Percentiles rank a stretch among this genome's conserved stretches.
phyloP scores from a whole-genome alignment of 1,139 yeast genomes.

The Sugiyamaella novakii region DNA sequence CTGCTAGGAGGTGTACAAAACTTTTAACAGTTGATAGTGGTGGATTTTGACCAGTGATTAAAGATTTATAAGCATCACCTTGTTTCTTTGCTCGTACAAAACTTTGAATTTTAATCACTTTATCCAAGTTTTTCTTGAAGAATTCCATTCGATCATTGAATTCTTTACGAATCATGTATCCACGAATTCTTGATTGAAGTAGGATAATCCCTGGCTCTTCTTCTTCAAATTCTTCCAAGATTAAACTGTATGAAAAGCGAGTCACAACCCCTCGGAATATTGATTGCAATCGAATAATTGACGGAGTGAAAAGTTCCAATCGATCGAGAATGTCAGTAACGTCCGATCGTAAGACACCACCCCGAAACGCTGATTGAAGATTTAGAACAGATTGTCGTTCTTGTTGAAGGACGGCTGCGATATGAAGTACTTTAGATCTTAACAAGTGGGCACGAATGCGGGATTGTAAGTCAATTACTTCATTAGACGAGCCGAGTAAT shows the following conservation, averaged over 20 bases:
- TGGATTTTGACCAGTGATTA: conserved; percentile 72
- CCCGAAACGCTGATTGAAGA: conserved; percentile 40
- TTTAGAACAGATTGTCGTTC: conserved; percentile 26
- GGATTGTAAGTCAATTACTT: conserved; percentile 40
- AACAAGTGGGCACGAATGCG: conserved; percentile 38
- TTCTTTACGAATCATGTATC: conserved; percentile 46
- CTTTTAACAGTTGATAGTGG: conserved; percentile 73
- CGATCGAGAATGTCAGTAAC: conserved; percentile 25
- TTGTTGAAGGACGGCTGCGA: conserved; percentile 21
- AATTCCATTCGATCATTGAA: conserved; percentile 50
- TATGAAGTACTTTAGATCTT: conserved; percentile 30
- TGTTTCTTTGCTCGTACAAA: conserved; percentile 67
- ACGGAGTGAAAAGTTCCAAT: conserved; percentile 37
- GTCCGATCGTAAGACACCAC: conserved; percentile 33
- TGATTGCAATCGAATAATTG: conserved; percentile 50
- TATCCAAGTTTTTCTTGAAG: conserved; percentile 57
- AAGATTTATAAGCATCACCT: conserved; percentile 70
- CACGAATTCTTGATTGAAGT: conserved; percentile 58
- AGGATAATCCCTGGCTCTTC: conserved; percentile 46
- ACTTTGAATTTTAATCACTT: conserved; percentile 74
- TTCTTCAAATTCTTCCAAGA: conserved; percentile 56
- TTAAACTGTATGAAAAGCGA: conserved; percentile 54
- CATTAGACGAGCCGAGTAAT: conserved; percentile 26
- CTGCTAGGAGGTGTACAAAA: conserved; percentile 76
- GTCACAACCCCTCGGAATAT: conserved; percentile 48